These are phyloP conservation scores for Lagenidium sp. DNA, from an alignment of 352 stramenopile species.

Conservation along the genomic window DNA sequence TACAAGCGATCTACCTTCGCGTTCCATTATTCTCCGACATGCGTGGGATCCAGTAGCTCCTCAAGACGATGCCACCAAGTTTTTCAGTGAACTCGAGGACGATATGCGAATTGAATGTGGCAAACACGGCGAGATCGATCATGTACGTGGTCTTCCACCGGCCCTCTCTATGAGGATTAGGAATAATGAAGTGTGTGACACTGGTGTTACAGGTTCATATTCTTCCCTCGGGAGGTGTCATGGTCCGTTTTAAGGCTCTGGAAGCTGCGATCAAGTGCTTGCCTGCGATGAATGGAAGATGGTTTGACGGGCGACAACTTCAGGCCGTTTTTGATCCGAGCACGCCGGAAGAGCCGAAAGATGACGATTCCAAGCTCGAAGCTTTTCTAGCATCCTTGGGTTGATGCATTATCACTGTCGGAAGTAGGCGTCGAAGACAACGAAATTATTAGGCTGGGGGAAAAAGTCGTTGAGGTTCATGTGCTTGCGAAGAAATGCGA, in stretches of 20 bases:
- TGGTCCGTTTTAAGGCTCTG: conserved; percentile 47
- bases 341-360: conserved; percentile 40
- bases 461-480: conserved; percentile 30
- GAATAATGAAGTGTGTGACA: no score
- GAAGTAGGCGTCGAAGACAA: conserved; percentile 76
- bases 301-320: conserved; percentile 70
- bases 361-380: conserved; percentile 64
- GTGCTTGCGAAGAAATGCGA: conserved; percentile 72
- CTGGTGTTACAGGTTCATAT: conserved; percentile 65
- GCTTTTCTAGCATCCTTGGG: conserved; percentile 69
- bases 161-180: no score
- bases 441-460: conserved; percentile 80
- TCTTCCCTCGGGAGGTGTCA: conserved; percentile 41
- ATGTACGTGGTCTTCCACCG: conserved; percentile 16
- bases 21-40: conserved; percentile 49
- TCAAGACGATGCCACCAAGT: conserved; percentile 29
- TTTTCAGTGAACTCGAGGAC: conserved; percentile 69
- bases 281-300: conserved; percentile 68
- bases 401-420: not conserved
- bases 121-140: conserved; percentile 55
- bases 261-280: conserved; percentile 57
- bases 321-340: conserved; percentile 47
- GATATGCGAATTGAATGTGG: conserved; percentile 65
- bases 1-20: conserved; percentile 45
- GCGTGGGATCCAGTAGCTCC: conserved; percentile 49